Evolutionary conservation across 345 rosid genomes (phyloP).

Genomic region (Populus alba): DNA sequence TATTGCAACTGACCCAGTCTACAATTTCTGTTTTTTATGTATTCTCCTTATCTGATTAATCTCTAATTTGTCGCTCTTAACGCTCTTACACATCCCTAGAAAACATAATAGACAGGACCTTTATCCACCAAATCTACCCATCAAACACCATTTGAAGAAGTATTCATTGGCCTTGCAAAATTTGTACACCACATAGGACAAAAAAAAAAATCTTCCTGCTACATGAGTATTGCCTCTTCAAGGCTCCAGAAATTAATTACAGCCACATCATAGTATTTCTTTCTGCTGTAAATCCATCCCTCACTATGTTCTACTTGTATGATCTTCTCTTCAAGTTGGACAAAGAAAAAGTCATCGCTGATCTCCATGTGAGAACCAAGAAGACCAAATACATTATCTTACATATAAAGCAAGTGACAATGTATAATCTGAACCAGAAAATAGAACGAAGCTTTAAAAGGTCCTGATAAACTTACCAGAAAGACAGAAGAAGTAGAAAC

Average conservation of each 20-base stretch:
- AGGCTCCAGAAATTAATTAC: background rate
- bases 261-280: background rate
- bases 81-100: background rate
- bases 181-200: background rate
- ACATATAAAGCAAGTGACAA: background rate
- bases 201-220: background rate
- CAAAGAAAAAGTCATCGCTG: background rate
- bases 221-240: background rate
- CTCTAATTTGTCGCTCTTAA: background rate
- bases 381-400: background rate
- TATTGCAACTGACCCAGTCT: background rate
- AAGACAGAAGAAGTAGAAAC: slow-evolving; percentile 67
- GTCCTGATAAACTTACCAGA: slow-evolving; percentile 46
- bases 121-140: background rate
- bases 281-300: background rate
- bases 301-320: background rate
- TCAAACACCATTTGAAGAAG: background rate
- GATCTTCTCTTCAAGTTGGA: background rate
- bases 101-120: background rate
- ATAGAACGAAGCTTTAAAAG: background rate
- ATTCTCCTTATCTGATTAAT: background rate
- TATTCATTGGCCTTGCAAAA: background rate
- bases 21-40: background rate
- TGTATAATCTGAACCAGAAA: background rate
- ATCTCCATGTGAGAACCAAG: background rate